A percentile compares a stretch with the other conserved stretches of the same genome.
Conservation (phyloP, 768 basidiomycete species). For the Lepiota brunneoincarnata region DNA sequence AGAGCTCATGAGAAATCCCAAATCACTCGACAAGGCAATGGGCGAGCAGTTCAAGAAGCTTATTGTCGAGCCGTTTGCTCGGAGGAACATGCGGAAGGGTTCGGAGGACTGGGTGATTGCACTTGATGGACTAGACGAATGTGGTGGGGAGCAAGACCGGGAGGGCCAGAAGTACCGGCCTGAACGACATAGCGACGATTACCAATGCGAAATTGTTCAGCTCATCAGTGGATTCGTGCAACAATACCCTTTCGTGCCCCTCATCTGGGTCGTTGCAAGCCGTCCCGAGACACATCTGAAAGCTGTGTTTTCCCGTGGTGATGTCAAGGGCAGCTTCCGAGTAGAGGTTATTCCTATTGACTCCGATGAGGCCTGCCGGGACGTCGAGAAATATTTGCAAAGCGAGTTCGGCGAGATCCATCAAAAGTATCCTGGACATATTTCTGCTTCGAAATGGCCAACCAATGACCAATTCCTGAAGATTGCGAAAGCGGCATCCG, state of each 20-base stretch:
- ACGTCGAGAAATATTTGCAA: slow-evolving; percentile 17
- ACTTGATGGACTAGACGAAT: slow-evolving; percentile 27
- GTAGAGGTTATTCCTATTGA: slow-evolving; percentile 9
- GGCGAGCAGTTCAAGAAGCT: slow-evolving; percentile 11
- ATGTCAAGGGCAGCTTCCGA: neutral
- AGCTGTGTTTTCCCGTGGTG: slow-evolving; percentile 3
- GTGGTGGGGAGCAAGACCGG: neutral
- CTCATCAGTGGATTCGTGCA: slow-evolving; percentile 6
- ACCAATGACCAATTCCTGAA: slow-evolving; percentile 3
- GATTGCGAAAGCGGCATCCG: slow-evolving; percentile 17
- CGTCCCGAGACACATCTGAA: slow-evolving; percentile 24
- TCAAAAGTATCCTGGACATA: neutral
- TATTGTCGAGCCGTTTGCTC: slow-evolving; percentile 13
- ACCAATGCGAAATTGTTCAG: slow-evolving; percentile 16
- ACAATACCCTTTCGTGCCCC: neutral
- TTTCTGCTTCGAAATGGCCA: slow-evolving; percentile 18
- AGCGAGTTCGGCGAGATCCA: slow-evolving; percentile 10
- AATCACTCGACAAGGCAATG: slow-evolving; percentile 8
- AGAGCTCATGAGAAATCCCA: slow-evolving; percentile 7
- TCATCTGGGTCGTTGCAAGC: slow-evolving; percentile 24
- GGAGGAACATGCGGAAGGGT: neutral
- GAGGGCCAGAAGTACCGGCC: too few species aligned
- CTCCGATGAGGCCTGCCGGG: slow-evolving; percentile 12
- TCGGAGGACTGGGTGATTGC: slow-evolving; percentile 13
- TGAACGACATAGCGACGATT: neutral